Evolutionary conservation across 2,329 filamentous ascomycete genomes (phyloP).

Genomic region (Colletotrichum nymphaeae): DNA sequence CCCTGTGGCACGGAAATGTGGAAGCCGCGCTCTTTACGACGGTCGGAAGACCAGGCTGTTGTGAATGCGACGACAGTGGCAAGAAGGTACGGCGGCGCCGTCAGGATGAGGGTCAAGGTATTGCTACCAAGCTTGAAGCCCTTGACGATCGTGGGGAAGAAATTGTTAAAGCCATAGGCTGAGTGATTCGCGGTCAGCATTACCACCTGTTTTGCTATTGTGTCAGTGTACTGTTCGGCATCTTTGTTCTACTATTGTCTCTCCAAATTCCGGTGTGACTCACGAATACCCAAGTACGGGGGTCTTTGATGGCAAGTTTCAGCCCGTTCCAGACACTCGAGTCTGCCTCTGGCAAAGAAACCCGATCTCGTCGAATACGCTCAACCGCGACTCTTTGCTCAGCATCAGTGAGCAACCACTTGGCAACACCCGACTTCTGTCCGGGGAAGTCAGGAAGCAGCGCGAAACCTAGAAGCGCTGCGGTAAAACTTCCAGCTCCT

Average conservation of each 20-base stretch:
- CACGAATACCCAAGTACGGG: slow-evolving; percentile 41
- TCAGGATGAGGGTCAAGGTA: slow-evolving; percentile 45
- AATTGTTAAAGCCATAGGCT: slow-evolving; percentile 41
- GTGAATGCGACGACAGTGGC: slow-evolving; percentile 20
- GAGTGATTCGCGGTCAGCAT: slow-evolving; percentile 39
- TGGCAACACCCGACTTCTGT: slow-evolving; percentile 9
- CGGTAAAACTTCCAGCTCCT: slow-evolving; percentile 10
- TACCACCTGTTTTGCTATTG: neutral
- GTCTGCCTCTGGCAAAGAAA: slow-evolving; percentile 34
- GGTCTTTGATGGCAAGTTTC: slow-evolving; percentile 38
- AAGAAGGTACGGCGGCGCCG: slow-evolving; percentile 41
- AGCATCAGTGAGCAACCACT: slow-evolving; percentile 2
- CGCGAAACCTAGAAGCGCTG: neutral
- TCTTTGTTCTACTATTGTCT: no score
- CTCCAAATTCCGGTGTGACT: neutral
- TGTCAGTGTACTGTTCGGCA: no score
- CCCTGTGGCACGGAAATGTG: slow-evolving; percentile 35
- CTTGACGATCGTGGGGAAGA: slow-evolving; percentile 44
- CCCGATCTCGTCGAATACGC: slow-evolving; percentile 37
- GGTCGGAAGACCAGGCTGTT: slow-evolving; percentile 36
- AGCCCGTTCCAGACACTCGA: slow-evolving; percentile 36
- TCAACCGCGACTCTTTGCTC: slow-evolving; percentile 30
- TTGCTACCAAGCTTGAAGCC: slow-evolving; percentile 42
- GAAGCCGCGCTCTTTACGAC: slow-evolving; percentile 35
- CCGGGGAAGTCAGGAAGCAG: slow-evolving; percentile 24